Percentiles rank a stretch among this genome's conserved stretches.
phyloP scores from a whole-genome alignment of 352 stramenopile species.

The Bremia lactucae region DNA sequence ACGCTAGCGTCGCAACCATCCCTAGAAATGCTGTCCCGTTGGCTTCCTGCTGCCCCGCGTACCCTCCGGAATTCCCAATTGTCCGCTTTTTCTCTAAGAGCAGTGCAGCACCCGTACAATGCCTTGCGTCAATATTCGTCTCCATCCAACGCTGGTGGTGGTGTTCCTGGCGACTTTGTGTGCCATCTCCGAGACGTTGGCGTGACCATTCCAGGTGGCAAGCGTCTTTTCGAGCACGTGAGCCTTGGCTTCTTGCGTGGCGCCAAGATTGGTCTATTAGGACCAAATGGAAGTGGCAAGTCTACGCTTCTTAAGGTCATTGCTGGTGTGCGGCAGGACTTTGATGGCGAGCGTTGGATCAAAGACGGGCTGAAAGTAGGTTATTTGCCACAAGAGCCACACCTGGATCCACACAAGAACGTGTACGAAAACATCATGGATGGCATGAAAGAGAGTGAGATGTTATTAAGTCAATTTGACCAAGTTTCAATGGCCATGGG shows the following conservation, averaged over 20 bases:
- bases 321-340: slow-evolving; percentile 79
- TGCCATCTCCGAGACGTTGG: slow-evolving; percentile 67
- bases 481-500: slow-evolving; percentile 84
- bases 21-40: no score
- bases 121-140: slow-evolving; percentile 26
- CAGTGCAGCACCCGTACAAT: slow-evolving; percentile 6
- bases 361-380: slow-evolving; percentile 79
- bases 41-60: no score
- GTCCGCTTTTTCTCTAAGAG: no score
- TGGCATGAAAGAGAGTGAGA: slow-evolving; percentile 73
- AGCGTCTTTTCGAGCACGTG: slow-evolving; percentile 78
- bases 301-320: slow-evolving; percentile 96
- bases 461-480: slow-evolving; percentile 75
- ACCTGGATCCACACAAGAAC: slow-evolving; percentile 75
- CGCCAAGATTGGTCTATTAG: slow-evolving; percentile 93
- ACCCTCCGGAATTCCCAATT: no score
- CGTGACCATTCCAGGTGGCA: slow-evolving; percentile 66
- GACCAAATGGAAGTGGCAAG: slow-evolving; percentile 92
- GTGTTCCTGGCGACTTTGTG: slow-evolving; percentile 75
- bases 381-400: slow-evolving; percentile 81
- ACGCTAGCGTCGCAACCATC: no score
- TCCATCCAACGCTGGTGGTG: slow-evolving; percentile 53
- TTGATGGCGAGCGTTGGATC: slow-evolving; percentile 83
- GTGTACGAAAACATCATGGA: slow-evolving; percentile 89
- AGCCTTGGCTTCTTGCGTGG: slow-evolving; percentile 79